Conservation (phyloP, 805 yeast species). For the Debaryomyces maramus region DNA sequence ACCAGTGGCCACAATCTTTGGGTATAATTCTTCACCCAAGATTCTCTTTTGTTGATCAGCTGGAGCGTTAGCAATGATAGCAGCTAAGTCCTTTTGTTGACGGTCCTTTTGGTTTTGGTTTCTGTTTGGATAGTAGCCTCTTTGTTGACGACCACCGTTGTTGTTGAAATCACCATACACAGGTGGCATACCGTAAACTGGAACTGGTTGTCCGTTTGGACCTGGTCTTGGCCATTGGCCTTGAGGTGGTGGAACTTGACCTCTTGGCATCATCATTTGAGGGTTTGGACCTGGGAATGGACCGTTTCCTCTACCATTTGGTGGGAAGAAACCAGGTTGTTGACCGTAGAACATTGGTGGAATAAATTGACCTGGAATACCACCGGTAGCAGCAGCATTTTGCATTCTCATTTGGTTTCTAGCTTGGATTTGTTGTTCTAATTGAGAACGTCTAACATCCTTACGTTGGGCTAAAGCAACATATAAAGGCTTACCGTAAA, state of each 20-base stretch:
- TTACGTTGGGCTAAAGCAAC: conserved; percentile 99
- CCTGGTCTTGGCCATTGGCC: conserved; percentile 73
- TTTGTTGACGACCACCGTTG: conserved; percentile 50
- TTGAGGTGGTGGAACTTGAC: conserved; percentile 64
- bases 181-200: conserved; percentile 85
- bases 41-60: conserved; percentile 95
- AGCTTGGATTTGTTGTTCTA: conserved; percentile 97
- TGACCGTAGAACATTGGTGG: conserved; percentile 85
- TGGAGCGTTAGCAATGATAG: conserved; percentile 62
- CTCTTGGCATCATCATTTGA: conserved; percentile 73
- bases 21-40: conserved; percentile 96
- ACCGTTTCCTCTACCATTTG: conserved; percentile 72
- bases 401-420: conserved; percentile 98
- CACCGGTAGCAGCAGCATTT: conserved; percentile 89
- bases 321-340: conserved; percentile 82
- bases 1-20: conserved; percentile 82
- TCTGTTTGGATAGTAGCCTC: conserved; percentile 54
- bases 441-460: conserved; percentile 95
- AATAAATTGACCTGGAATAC: conserved; percentile 84
- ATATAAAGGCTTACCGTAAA: conserved; percentile 92
- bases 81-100: conserved; percentile 56
- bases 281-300: conserved; percentile 82
- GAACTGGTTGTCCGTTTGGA: conserved; percentile 83
- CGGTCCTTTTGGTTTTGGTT: conserved; percentile 45
- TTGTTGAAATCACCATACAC: conserved; percentile 59